Conservation (phyloP, 192 early-diverging fungal species). For the Coemansia sp. region DNA sequence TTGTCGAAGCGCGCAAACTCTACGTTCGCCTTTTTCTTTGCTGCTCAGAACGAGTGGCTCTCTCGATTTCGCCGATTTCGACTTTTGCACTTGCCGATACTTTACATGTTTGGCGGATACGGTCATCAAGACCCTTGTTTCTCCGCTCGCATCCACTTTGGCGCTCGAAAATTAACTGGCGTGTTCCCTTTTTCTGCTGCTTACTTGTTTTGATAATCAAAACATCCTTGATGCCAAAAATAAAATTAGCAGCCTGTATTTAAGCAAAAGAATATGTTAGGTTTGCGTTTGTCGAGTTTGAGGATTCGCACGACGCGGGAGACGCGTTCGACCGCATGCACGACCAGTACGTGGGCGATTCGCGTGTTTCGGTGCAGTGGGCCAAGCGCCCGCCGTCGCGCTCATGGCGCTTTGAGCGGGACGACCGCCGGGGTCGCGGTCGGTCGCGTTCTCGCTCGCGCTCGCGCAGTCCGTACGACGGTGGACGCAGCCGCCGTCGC, state of each 20-base stretch:
- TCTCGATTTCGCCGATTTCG: too few relatives aligned
- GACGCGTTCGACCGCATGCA: constrained; percentile 96
- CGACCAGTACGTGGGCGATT: constrained; percentile 76
- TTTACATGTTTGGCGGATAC: background rate
- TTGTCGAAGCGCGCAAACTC: background rate
- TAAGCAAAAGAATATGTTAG: constrained; percentile 36
- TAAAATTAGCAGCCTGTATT: background rate
- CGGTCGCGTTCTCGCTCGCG: constrained; percentile 19
- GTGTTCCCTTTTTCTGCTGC: too few relatives aligned
- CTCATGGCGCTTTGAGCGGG: constrained; percentile 68
- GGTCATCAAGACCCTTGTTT: too few relatives aligned
- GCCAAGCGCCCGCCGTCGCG: constrained; percentile 81
- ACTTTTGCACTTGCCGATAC: background rate
- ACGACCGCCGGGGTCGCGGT: constrained; percentile 22
- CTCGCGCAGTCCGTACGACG: constrained; percentile 23
- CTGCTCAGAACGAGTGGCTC: background rate
- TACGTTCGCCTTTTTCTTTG: background rate
- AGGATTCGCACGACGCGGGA: constrained; percentile 84
- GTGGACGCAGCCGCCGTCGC: constrained; percentile 18
- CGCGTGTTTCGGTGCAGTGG: constrained; percentile 83
- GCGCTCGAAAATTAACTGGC: too few relatives aligned
- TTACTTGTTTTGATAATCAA: background rate
- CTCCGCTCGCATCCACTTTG: too few relatives aligned
- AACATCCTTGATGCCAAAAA: background rate
- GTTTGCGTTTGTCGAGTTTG: constrained; percentile 96